phyloP scores from a whole-genome alignment of 2,329 filamentous ascomycete species.

The Fusarium chuoi region DNA sequence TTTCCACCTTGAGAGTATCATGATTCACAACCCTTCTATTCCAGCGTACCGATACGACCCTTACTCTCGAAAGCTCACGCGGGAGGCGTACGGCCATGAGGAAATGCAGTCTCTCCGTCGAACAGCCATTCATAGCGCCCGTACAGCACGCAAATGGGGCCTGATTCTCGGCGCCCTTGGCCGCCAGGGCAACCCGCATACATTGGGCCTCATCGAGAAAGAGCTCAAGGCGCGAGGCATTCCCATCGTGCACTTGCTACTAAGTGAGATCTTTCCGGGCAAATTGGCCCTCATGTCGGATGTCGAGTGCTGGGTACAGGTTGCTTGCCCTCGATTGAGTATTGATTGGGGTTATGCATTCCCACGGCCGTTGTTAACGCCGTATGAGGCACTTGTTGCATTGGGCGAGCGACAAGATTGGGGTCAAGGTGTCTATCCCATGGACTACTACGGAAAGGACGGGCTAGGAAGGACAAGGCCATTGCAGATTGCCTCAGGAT shows the following conservation, averaged over 20 bases:
- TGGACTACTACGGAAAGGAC: conserved; percentile 97
- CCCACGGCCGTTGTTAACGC: conserved; percentile 85
- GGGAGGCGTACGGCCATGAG: conserved; percentile 90
- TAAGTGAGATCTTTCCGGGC: conserved; percentile 96
- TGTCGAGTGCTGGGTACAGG: conserved; percentile 98
- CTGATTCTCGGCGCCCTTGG: conserved; percentile 93
- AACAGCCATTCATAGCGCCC: conserved; percentile 79
- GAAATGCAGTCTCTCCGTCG: conserved; percentile 87
- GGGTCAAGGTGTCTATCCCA: conserved; percentile 84
- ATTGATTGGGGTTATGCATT: conserved; percentile 99
- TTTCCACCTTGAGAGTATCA: conserved; percentile 97
- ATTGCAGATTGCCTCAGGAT: conserved; percentile 43
- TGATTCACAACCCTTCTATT: conserved; percentile 95
- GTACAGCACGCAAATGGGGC: conserved; percentile 87
- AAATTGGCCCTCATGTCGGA: conserved; percentile 94
- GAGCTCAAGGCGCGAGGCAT: conserved; percentile 77
- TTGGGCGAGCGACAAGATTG: conserved; percentile 81
- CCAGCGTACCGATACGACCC: conserved; percentile 97
- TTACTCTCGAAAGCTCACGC: conserved; percentile 90
- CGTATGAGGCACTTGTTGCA: conserved; percentile 95
- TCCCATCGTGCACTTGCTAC: conserved; percentile 83
- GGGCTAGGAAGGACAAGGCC: conserved; percentile 83
- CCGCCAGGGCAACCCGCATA: conserved; percentile 94
- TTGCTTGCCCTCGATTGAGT: conserved; percentile 94
- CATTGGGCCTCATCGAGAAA: conserved; percentile 85